phyloP scores from a whole-genome alignment of 139 green algal species.

The Coccomyxa sp. region DNA sequence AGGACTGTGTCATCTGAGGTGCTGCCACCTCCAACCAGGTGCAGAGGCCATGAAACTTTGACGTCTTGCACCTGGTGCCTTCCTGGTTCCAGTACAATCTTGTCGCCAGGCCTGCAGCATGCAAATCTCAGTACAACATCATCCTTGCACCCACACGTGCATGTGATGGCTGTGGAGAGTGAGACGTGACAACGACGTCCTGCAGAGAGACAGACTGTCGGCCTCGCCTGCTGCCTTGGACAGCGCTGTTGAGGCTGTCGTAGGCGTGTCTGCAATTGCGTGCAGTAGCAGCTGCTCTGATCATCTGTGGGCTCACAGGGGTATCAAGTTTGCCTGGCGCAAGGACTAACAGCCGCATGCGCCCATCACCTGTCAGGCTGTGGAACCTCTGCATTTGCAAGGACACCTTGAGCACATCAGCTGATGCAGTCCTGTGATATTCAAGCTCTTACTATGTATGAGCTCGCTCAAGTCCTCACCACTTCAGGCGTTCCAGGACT shows the following conservation, averaged over 20 bases:
- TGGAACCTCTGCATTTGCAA: background rate
- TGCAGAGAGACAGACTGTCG: too few relatives aligned
- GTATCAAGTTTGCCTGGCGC: background rate
- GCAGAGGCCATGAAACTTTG: background rate
- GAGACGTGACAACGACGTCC: too few relatives aligned
- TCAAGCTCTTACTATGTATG: too few relatives aligned
- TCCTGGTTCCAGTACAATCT: background rate
- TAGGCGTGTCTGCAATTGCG: background rate
- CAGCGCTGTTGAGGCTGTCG: background rate
- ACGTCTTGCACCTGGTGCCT: background rate
- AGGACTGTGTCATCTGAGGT: background rate
- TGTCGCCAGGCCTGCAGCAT: background rate
- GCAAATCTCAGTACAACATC: background rate
- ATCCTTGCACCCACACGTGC: background rate
- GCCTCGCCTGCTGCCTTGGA: background rate
- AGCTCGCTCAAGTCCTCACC: too few relatives aligned
- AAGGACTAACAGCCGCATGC: background rate
- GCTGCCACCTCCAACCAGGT: background rate
- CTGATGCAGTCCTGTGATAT: too few relatives aligned
- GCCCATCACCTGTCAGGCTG: background rate
- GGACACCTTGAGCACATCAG: too few relatives aligned
- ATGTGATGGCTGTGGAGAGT: too few relatives aligned
- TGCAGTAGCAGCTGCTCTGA: background rate
- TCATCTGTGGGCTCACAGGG: background rate
- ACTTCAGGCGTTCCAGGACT: too few relatives aligned